These are phyloP conservation scores for Ceratobasidium sp. DNA, from an alignment of 1,284 basidiomycete species.

Conservation along the genomic window DNA sequence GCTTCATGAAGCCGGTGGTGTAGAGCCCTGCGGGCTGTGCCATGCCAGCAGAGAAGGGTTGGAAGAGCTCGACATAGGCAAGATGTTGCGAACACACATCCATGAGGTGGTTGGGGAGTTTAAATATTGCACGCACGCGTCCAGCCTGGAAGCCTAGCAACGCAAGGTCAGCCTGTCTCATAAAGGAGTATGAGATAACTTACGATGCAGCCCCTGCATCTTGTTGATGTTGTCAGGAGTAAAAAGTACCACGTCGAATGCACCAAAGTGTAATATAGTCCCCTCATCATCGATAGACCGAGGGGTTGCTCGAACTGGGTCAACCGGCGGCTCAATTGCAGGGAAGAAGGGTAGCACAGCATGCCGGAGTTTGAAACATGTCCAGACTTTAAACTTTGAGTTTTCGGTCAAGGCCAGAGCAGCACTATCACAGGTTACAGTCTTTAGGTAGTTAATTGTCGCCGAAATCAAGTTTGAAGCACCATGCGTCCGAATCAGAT, in stretches of 20 bases:
- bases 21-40: neutral
- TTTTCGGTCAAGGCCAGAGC: neutral
- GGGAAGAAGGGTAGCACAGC: neutral
- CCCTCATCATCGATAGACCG: neutral
- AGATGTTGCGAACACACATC: neutral
- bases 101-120: neutral
- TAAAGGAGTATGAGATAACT: neutral
- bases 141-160: conserved; percentile 18
- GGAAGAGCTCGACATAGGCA: conserved; percentile 20
- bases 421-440: neutral
- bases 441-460: neutral
- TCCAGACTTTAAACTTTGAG: neutral
- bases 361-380: neutral
- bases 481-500: neutral
- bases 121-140: conserved; percentile 15
- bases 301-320: neutral
- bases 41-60: neutral
- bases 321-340: neutral
- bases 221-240: neutral
- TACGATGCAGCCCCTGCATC: neutral
- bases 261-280: neutral
- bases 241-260: neutral
- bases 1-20: neutral
- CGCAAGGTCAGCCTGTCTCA: too few relatives aligned
- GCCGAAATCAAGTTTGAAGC: neutral